These are phyloP conservation scores for Lactarius trivialis DNA, from an alignment of 768 basidiomycete genomes.

Conservation along the genomic window DNA sequence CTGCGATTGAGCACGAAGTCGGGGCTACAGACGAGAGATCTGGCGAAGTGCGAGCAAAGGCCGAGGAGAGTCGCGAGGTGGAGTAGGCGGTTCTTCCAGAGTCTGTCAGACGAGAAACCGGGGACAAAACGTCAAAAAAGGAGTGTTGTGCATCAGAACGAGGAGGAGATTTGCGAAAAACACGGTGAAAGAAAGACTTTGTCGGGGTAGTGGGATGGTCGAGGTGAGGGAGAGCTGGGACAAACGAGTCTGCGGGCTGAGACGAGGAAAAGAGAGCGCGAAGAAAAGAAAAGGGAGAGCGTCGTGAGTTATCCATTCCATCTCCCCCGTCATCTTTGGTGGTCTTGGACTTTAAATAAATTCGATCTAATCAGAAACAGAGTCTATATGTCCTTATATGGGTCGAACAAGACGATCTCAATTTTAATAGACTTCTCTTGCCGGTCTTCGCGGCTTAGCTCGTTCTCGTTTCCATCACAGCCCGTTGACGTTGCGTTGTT, in stretches of 20 bases:
- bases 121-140: conserved; percentile 10
- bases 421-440: neutral
- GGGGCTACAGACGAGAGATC: conserved; percentile 1
- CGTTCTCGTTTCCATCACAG: neutral
- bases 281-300: conserved; percentile 6
- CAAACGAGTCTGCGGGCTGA: neutral
- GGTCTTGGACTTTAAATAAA: neutral
- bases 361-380: neutral
- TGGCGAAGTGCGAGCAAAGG: conserved; percentile 1
- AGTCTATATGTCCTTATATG: neutral
- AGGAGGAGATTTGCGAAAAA: neutral
- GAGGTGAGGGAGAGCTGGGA: neutral
- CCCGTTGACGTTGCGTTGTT: neutral
- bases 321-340: neutral
- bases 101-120: neutral
- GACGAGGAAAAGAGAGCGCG: conserved; percentile 4
- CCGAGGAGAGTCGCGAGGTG: conserved; percentile 7
- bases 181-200: neutral
- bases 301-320: neutral
- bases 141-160: neutral
- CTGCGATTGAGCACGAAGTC: neutral
- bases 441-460: neutral
- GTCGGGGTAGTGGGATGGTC: neutral
- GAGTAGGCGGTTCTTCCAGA: neutral
- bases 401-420: neutral